These are phyloP conservation scores for Psilocybe cyanescens DNA, from an alignment of 768 basidiomycete species.

Conservation along the genomic window DNA sequence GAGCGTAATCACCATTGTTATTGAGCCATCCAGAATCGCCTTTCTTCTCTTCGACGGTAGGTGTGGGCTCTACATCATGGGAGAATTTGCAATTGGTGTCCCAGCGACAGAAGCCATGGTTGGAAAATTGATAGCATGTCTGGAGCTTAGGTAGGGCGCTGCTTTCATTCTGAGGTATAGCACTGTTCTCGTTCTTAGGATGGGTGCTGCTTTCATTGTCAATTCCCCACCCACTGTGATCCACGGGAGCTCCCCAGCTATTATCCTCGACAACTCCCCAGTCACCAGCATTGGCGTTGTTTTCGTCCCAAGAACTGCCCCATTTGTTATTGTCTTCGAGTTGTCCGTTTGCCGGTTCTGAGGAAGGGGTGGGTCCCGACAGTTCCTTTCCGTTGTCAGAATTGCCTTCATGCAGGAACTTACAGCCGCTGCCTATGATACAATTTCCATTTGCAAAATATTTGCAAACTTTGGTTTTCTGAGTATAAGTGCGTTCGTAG, in stretches of 20 bases:
- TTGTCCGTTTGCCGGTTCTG: background rate
- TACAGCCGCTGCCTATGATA: background rate
- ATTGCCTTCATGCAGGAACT: background rate
- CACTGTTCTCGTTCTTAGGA: too few relatives aligned
- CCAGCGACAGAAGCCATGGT: constrained; percentile 20
- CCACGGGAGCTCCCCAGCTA: constrained; percentile 5
- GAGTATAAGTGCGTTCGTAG: background rate
- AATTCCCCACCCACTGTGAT: constrained; percentile 17
- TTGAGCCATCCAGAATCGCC: background rate
- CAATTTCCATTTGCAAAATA: background rate
- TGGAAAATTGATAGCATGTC: constrained; percentile 15
- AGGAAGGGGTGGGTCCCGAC: background rate
- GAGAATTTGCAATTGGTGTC: constrained; percentile 26
- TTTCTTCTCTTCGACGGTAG: background rate
- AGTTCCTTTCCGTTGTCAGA: background rate
- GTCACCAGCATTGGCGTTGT: background rate
- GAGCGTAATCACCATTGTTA: constrained; percentile 3
- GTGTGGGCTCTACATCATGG: constrained; percentile 20
- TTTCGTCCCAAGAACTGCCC: constrained; percentile 9
- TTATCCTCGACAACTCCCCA: background rate
- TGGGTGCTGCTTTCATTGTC: background rate
- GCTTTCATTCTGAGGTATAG: too few relatives aligned
- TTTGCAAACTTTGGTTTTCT: background rate
- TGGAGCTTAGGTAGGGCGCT: background rate
- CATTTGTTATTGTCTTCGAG: constrained; percentile 17